Percentiles rank a stretch among this genome's conserved stretches.
These are phyloP conservation scores for Silene vulgaris DNA, from an alignment of 179 eudicot species.

Conservation along the genomic window DNA sequence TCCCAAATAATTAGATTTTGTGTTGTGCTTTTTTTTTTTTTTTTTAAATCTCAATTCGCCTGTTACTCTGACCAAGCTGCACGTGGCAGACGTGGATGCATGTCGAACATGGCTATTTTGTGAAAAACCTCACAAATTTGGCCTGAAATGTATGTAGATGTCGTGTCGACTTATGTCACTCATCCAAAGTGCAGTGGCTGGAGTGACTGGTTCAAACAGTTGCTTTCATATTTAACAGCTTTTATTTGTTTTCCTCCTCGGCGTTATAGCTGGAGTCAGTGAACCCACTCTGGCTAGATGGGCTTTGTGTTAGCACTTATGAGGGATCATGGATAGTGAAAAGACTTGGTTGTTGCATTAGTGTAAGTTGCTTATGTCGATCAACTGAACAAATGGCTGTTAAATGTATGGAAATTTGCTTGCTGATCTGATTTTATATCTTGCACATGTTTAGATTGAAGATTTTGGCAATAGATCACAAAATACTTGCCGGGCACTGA, in stretches of 20 bases:
- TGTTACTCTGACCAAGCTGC: background rate
- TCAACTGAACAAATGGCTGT: constrained; percentile 5
- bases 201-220: background rate
- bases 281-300: constrained; percentile 59
- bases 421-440: constrained; percentile 9
- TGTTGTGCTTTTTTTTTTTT: background rate
- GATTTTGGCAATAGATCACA: constrained; percentile 76
- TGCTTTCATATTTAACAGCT: background rate
- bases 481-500: constrained; percentile 78
- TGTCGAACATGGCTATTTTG: background rate
- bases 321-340: constrained; percentile 67
- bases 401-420: constrained; percentile 4
- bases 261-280: constrained; percentile 63
- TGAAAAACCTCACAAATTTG: too few species aligned
- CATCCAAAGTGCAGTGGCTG: background rate
- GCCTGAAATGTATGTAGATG: background rate
- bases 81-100: too few species aligned
- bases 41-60: background rate
- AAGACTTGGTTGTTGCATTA: constrained; percentile 41
- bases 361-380: constrained; percentile 40
- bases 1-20: background rate
- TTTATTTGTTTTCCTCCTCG: constrained; percentile 9
- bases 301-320: constrained; percentile 71
- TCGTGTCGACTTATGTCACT: background rate
- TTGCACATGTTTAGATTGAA: constrained; percentile 54